Evolutionary conservation across 1,284 basidiomycete genomes (phyloP).

Genomic region (Boletellus deceptivus): DNA sequence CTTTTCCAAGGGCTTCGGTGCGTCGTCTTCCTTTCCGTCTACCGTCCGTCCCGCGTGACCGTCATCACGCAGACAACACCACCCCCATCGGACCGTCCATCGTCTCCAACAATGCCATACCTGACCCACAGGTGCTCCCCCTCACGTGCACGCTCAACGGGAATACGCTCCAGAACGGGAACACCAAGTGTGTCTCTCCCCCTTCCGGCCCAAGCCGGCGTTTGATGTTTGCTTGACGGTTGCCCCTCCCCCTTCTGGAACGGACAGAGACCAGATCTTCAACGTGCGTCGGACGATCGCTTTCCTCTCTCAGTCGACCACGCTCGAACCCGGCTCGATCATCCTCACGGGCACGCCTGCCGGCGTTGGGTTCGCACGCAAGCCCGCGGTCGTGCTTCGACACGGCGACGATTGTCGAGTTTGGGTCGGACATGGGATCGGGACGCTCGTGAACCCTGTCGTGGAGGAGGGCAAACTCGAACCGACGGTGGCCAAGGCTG

Average conservation of each 20-base stretch:
- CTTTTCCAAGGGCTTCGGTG: slow-evolving; percentile 83
- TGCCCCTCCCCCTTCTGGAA: background rate
- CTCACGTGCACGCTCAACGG: slow-evolving; percentile 73
- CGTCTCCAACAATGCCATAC: slow-evolving; percentile 62
- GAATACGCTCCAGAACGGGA: slow-evolving; percentile 68
- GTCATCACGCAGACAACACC: slow-evolving; percentile 53
- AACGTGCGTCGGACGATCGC: slow-evolving; percentile 69
- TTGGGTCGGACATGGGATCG: slow-evolving; percentile 65
- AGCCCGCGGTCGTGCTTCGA: slow-evolving; percentile 69
- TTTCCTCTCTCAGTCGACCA: slow-evolving; percentile 84
- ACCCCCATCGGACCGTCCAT: slow-evolving; percentile 77
- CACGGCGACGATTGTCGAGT: slow-evolving; percentile 73
- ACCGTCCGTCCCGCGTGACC: background rate
- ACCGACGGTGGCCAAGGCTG: slow-evolving; percentile 31
- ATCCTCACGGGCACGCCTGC: slow-evolving; percentile 80
- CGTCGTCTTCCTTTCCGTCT: background rate
- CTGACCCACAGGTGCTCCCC: slow-evolving; percentile 67
- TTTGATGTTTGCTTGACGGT: background rate
- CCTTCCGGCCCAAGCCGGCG: too few relatives aligned
- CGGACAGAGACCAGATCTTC: slow-evolving; percentile 67
- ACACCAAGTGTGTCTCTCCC: slow-evolving; percentile 52
- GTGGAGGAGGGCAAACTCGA: slow-evolving; percentile 52
- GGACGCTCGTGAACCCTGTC: slow-evolving; percentile 73
- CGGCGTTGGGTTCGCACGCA: slow-evolving; percentile 75
- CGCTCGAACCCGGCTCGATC: slow-evolving; percentile 77